phyloP scores from a whole-genome alignment of 352 stramenopile species.

The Phytophthora niederhauseri region DNA sequence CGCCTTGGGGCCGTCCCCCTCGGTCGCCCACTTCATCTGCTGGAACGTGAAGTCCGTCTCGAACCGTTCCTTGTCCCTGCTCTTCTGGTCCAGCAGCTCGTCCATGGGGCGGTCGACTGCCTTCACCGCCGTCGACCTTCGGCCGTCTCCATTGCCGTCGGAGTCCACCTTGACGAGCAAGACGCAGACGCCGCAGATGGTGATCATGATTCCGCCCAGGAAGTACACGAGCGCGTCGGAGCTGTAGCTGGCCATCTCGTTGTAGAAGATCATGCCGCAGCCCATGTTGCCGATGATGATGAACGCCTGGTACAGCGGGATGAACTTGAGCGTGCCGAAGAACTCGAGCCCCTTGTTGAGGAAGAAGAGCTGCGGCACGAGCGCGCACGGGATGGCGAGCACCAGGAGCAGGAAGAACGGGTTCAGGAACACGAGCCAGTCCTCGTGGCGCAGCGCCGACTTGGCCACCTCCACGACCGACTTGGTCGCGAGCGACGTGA shows the following conservation, averaged over 20 bases:
- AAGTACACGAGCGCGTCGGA: constrained; percentile 50
- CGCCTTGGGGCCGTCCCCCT: constrained; percentile 26
- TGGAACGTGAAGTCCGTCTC: constrained; percentile 62
- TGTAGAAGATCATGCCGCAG: constrained; percentile 82
- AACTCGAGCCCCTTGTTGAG: constrained; percentile 81
- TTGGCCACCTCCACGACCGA: constrained; percentile 73
- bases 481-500: constrained; percentile 81
- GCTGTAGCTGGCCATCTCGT: constrained; percentile 75
- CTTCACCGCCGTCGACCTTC: constrained; percentile 23
- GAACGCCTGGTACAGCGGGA: constrained; percentile 83
- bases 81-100: constrained; percentile 29
- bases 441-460: constrained; percentile 38
- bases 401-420: constrained; percentile 75
- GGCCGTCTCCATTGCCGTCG: constrained; percentile 8
- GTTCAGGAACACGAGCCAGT: constrained; percentile 60
- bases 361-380: constrained; percentile 79
- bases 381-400: constrained; percentile 55
- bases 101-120: constrained; percentile 35
- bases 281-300: constrained; percentile 83
- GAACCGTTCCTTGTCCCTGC: constrained; percentile 28
- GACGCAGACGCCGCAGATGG: constrained; percentile 65
- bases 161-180: constrained; percentile 64
- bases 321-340: constrained; percentile 83
- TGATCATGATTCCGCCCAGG: constrained; percentile 57
- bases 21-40: constrained; percentile 60